Base-by-base conservation (phyloP, 148 eudicot genomes). In the Spergularia bocconei region DNA sequence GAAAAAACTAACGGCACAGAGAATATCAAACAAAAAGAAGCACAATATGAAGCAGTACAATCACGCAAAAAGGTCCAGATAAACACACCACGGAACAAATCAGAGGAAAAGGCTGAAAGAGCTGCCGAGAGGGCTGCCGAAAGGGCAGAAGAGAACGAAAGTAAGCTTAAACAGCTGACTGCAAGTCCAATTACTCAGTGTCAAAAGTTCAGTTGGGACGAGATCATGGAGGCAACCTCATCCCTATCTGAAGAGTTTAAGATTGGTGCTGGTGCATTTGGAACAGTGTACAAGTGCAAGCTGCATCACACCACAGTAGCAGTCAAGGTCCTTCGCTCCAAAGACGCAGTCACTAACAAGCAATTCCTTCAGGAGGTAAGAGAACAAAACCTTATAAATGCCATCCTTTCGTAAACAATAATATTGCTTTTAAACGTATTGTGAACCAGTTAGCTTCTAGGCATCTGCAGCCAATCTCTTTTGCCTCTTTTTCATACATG, bases 291-390 rank as follows among this genome's bases (percentile, higher is more conserved):
- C 63, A 93, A 89, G 77, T 88, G 91, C 83, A 86, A 86, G 83
- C 83, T 91, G 75, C 91, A 85, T 80, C 92, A 91, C 76, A 91
- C 91, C 17, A 82, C 85, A 29, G 98, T 88, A 38, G 98, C 98
- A 21, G 85, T 85, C 13, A 93, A 93, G 80, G 89, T 91, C 56
- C 90, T 93, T 52, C 90, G 85, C 77, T 79, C 91, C 68, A 75
- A 81, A 74, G 93, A 86, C 75, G 78, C 88, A 70, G 74, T 85
- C 71, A 77, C 79, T 72, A 86, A 74, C 76, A 93, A 86, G 70
- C 91, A 93, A 74, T 93, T 89, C 80, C 89, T 83, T 76, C 96
- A 87, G 80, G 98, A 93, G 98, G 98, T 93, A 85, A 17, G 44
- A 60, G 0, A 59, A 44, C 23, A 17, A 56, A 44, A 44, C 20